A percentile compares a stretch with the other conserved stretches of the same genome.
Evolutionary conservation across 2,329 filamentous ascomycete species (phyloP).

Genomic region (Penicillium concentricum): DNA sequence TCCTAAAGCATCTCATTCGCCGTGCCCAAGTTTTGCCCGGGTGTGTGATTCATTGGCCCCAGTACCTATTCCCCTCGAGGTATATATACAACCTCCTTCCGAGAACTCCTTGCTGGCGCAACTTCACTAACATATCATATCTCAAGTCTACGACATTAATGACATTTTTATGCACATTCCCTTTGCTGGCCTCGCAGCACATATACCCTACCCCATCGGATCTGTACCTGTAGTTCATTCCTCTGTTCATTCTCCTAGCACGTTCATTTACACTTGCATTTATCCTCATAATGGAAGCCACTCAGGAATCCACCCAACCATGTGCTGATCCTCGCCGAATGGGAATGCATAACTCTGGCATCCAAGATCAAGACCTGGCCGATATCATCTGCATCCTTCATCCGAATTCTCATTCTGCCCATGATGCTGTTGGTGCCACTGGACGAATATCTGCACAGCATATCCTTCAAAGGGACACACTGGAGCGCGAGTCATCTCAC

Average conservation of each 20-base stretch:
- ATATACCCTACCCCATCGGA: slow-evolving; percentile 24
- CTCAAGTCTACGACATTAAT: slow-evolving; percentile 21
- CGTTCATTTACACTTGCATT: slow-evolving; percentile 6
- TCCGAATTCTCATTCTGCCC: slow-evolving; percentile 71
- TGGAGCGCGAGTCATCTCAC: slow-evolving; percentile 42
- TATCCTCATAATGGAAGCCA: slow-evolving; percentile 42
- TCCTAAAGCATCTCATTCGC: background rate
- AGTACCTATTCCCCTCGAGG: slow-evolving; percentile 8
- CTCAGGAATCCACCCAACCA: slow-evolving; percentile 70
- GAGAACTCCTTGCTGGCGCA: background rate
- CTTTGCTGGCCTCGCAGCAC: slow-evolving; percentile 15
- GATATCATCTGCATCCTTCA: slow-evolving; percentile 89
- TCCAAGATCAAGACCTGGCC: slow-evolving; percentile 76
- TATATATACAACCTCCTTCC: slow-evolving; percentile 13
- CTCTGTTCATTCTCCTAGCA: slow-evolving; percentile 14
- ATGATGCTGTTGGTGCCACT: slow-evolving; percentile 64
- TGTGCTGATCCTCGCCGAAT: slow-evolving; percentile 76
- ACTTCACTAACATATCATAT: slow-evolving; percentile 6
- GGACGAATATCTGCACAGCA: slow-evolving; percentile 55
- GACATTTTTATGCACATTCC: slow-evolving; percentile 27
- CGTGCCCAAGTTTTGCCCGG: background rate
- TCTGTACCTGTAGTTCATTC: slow-evolving; percentile 18
- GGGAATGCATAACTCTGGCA: slow-evolving; percentile 77
- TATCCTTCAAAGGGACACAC: slow-evolving; percentile 55
- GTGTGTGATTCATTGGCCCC: slow-evolving; percentile 4